Percentiles rank a stretch among this genome's conserved stretches.
These are phyloP conservation scores for Xylaria sp. DNA, from an alignment of 495 filamentous ascomycete genomes.

Conservation along the genomic window DNA sequence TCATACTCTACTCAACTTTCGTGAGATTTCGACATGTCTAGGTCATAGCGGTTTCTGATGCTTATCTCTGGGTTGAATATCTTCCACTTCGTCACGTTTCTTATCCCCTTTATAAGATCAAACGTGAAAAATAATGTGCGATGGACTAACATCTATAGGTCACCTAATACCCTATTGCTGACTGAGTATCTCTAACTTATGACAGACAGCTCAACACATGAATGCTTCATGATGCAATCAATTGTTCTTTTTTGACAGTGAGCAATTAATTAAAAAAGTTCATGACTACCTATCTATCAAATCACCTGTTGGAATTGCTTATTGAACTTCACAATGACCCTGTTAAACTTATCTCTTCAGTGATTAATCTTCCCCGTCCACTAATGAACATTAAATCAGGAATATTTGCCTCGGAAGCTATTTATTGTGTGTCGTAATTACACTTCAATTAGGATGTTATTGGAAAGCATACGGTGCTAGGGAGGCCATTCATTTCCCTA, in stretches of 20 bases:
- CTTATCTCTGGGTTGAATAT: neutral
- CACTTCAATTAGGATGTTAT: neutral
- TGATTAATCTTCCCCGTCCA: neutral
- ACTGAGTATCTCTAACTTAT: neutral
- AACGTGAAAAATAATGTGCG: neutral
- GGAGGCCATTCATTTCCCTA: neutral
- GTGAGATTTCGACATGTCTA: neutral
- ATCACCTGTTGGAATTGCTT: neutral
- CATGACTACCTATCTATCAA: neutral
- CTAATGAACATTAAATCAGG: neutral
- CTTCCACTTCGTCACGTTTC: neutral
- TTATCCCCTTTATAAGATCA: neutral
- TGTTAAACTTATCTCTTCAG: neutral
- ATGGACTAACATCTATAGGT: neutral
- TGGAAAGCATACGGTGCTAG: neutral
- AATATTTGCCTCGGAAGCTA: too few relatives aligned
- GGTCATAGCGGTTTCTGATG: neutral
- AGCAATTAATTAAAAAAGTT: neutral
- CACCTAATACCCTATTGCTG: neutral
- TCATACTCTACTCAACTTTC: neutral
- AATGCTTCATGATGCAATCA: neutral
- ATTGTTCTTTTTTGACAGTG: neutral
- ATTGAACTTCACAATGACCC: neutral
- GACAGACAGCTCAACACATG: neutral
- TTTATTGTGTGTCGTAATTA: too few relatives aligned